A percentile compares a stretch with the other conserved stretches of the same genome.
Evolutionary conservation across 2,329 filamentous ascomycete species (phyloP).

Genomic region (Penicillium sp.): DNA sequence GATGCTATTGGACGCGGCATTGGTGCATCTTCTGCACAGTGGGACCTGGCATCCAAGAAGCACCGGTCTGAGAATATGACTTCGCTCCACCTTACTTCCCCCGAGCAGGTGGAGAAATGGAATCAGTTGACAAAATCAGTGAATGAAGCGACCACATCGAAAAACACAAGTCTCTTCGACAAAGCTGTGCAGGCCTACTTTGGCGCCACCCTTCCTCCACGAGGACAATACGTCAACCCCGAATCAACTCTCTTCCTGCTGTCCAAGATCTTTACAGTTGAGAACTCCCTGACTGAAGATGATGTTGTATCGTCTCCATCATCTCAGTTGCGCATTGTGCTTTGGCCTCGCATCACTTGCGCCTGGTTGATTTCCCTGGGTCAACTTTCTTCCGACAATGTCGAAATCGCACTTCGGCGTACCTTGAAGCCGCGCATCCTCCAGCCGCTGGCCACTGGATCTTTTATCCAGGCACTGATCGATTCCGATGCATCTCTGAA

Average conservation of each 20-base stretch:
- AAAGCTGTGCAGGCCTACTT: slow-evolving; percentile 33
- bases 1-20: slow-evolving; percentile 46
- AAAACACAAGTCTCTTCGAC: slow-evolving; percentile 36
- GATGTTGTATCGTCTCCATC: slow-evolving; percentile 25
- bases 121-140: slow-evolving; percentile 31
- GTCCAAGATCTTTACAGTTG: slow-evolving; percentile 39
- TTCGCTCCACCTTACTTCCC: slow-evolving; percentile 32
- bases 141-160: slow-evolving; percentile 26
- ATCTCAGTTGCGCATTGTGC: slow-evolving; percentile 29
- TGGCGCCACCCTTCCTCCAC: slow-evolving; percentile 21
- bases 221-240: slow-evolving; percentile 32
- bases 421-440: slow-evolving; percentile 35
- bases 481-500: slow-evolving; percentile 40
- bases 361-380: slow-evolving; percentile 43
- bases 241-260: slow-evolving; percentile 40
- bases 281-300: slow-evolving; percentile 21
- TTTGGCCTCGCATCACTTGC: slow-evolving; percentile 42
- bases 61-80: slow-evolving; percentile 30
- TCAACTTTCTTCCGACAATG: slow-evolving; percentile 39
- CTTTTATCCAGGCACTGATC: slow-evolving; percentile 41
- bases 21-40: slow-evolving; percentile 30
- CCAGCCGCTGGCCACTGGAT: slow-evolving; percentile 38
- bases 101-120: slow-evolving; percentile 37
- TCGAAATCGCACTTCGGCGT: slow-evolving; percentile 41
- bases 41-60: slow-evolving; percentile 31